Base-by-base conservation (phyloP, 2,329 filamentous ascomycete species). In the Acephala macrosclerotiorum region DNA sequence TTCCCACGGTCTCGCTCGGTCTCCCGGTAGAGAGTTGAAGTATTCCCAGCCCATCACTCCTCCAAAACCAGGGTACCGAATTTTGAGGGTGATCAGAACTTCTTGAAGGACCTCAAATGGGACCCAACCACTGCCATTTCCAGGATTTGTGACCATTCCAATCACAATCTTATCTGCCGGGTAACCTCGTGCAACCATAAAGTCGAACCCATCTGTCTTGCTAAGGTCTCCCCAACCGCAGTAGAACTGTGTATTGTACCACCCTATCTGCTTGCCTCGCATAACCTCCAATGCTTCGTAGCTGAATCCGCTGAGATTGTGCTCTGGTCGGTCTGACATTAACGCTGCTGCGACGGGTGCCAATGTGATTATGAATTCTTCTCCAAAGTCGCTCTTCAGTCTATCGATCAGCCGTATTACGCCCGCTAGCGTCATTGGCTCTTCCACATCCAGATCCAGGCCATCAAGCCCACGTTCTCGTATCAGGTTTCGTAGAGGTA, bases 41-140 rank as follows among this genome's bases (percentile, higher is more conserved):
- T 96, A 97, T 80, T 97, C 94, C 94, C 94, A 97, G 2, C 93
- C 93, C 89, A 96, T 96, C 7, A 97, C 89, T 0, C 94, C 94
- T 0, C 94, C 94, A 76, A 97, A 96, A 0, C 81, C 80, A 1
- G 86, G 85, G 60, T 92, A 92, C 65, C 83, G 83, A 40, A 85
- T 80, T 40, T 84, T 80, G 69, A 94, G 75, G 47, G 82, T 75
- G 35, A 82, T 82, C 53, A 93, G 76, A 22, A 90, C 86, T 20
- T 81, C 80, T 12, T 83, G 82, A 26, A 92, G 79, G 16, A 82
- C 77, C 55, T 85, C 82, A 64, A 87, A 84, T 1, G 85, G 82
- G 1, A 94, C 87, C 75, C 83, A 91, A 64, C 80, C 92, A 77
- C 75, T 83, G 73, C 93, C 93, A 72, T 96, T 94, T 0, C 81